Evolutionary conservation across 768 basidiomycete species (phyloP).

Genomic region (Suillus luteus): DNA sequence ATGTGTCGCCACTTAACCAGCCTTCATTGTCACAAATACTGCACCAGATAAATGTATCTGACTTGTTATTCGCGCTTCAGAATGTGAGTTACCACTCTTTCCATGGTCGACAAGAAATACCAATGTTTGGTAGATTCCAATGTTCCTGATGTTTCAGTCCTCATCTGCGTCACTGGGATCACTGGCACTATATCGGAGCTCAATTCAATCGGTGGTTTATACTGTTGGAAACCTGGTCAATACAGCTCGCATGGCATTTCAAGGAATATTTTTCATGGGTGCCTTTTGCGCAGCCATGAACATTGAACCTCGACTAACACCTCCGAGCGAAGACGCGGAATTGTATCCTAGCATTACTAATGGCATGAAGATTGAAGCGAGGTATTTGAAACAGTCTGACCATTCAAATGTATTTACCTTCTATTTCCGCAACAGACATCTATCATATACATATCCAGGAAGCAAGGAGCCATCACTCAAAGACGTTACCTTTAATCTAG

Average conservation of each 20-base stretch:
- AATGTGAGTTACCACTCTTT: constrained; percentile 53
- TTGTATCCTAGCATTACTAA: constrained; percentile 47
- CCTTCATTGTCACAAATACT: constrained; percentile 48
- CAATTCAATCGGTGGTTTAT: constrained; percentile 70
- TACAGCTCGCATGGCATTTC: constrained; percentile 74
- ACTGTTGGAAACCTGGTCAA: constrained; percentile 63
- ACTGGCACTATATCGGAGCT: constrained; percentile 78
- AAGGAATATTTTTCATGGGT: constrained; percentile 84
- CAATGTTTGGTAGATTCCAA: constrained; percentile 57
- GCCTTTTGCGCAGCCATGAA: constrained; percentile 81
- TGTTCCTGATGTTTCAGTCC: constrained; percentile 70
- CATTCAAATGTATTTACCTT: constrained; percentile 13
- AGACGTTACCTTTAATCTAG: constrained; percentile 68
- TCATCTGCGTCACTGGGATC: constrained; percentile 78
- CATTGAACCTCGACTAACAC: constrained; percentile 68
- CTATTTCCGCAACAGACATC: constrained; percentile 41
- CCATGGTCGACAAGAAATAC: constrained; percentile 14
- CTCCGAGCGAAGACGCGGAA: constrained; percentile 51
- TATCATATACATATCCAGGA: constrained; percentile 83
- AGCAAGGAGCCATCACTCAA: constrained; percentile 63
- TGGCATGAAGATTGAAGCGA: constrained; percentile 73
- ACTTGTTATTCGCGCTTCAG: constrained; percentile 64
- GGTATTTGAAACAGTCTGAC: constrained; percentile 43
- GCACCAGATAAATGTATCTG: constrained; percentile 61
- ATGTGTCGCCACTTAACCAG: constrained; percentile 36